Percentiles rank a stretch among this genome's conserved stretches.
Conservation (phyloP, 805 yeast species). For the Suhomyces canberraensis region DNA sequence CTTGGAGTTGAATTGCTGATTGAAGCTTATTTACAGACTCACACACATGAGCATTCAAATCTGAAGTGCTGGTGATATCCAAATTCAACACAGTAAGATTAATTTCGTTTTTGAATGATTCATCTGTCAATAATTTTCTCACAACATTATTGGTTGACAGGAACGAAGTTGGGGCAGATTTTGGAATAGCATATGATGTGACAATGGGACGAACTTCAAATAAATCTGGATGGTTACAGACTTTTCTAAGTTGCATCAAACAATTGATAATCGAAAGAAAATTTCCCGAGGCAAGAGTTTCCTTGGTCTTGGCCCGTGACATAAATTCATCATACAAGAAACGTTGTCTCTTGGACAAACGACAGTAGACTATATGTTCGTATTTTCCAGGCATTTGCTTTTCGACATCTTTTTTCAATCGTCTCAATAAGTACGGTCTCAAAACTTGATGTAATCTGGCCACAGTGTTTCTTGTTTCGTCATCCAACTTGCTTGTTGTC, state of each 20-base stretch:
- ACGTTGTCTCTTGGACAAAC: slow-evolving; percentile 88
- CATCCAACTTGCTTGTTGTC: slow-evolving; percentile 46
- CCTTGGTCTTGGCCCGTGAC: slow-evolving; percentile 94
- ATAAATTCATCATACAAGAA: slow-evolving; percentile 92
- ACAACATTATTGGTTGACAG: slow-evolving; percentile 27
- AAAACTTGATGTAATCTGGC: slow-evolving; percentile 87
- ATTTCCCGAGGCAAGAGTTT: slow-evolving; percentile 90
- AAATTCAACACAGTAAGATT: slow-evolving; percentile 62
- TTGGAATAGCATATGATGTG: slow-evolving; percentile 78
- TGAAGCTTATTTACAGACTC: slow-evolving; percentile 42
- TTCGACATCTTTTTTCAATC: slow-evolving; percentile 94
- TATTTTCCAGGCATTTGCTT: slow-evolving; percentile 98
- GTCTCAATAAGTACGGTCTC: slow-evolving; percentile 86
- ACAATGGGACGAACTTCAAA: slow-evolving; percentile 94
- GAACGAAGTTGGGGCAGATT: slow-evolving; percentile 54
- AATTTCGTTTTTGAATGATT: slow-evolving; percentile 20
- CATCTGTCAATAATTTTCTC: slow-evolving; percentile 18
- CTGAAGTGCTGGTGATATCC: slow-evolving; percentile 47
- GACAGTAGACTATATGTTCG: slow-evolving; percentile 91
- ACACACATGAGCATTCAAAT: slow-evolving; percentile 44
- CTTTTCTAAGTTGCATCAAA: slow-evolving; percentile 95
- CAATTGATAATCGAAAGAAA: slow-evolving; percentile 93
- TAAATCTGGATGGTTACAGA: slow-evolving; percentile 95
- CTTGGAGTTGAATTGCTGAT: slow-evolving; percentile 44
- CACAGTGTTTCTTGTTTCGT: slow-evolving; percentile 82